Evolutionary conservation across 1,284 basidiomycete genomes (phyloP), one percentile per base, ranked within the genome.

Genomic region (Irpex rosettiformis): DNA sequence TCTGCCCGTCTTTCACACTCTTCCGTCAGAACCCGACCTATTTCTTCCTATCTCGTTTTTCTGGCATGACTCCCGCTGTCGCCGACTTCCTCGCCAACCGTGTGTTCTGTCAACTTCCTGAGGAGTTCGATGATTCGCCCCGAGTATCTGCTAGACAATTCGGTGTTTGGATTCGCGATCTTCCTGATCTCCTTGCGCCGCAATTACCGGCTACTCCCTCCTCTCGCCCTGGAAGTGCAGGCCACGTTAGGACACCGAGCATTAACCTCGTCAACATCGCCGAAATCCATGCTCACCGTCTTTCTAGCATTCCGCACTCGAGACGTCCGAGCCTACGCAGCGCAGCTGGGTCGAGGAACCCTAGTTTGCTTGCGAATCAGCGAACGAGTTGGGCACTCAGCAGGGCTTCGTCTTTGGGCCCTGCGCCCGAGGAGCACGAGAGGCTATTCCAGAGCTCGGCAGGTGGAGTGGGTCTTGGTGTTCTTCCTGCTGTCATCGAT

Each of bases 21-120:
- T 99, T 90, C 77, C 86, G 88, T 66, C 79, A 82, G 58, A 84
- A 92, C 64, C 94, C 94, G 25, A 79, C 91, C 72, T 77, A 78
- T 40, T 99, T 98, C 76, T 89, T 99, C 71, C 85, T 93, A 78
- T 79, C 85, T 62, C 88, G 94, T 55, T 98, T 98, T 75, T 84
- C 92, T 22, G 96, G 96, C 62, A 96, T 99, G 85, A 94, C 93
- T 16, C 79, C 80, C 49, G 81, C 82, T 58, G 93, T 98, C 42
- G 95, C 96, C 1, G 84, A 89, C 27, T 95, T 93, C 72, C 82
- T 99, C 53, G 87, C 93, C 57, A 83, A 84, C 62, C 84, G 85
- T 54, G 92, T 99, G 10, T 96, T 99, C 71, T 94, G 89, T 72
- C 83, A 96, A 64, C 84, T 93, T 37, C 78, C 85, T 48, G 78